phyloP scores from a whole-genome alignment of 2,329 filamentous ascomycete genomes.

The Fusarium verrucosum region DNA sequence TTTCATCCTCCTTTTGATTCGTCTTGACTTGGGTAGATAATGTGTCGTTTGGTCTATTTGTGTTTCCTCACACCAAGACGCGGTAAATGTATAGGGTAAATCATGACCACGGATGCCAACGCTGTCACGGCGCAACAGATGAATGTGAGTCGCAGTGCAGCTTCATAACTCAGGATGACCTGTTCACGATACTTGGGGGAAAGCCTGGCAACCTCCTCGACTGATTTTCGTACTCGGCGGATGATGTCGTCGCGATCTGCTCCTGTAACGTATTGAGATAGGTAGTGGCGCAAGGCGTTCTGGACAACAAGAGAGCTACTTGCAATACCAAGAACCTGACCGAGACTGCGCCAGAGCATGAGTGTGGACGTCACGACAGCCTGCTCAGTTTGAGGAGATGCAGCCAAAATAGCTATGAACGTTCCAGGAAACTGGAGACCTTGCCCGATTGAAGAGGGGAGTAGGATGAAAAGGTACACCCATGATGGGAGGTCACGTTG shows the following conservation, averaged over 20 bases:
- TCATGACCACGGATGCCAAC: slow-evolving; percentile 56
- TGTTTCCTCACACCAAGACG: slow-evolving; percentile 57
- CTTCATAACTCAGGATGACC: slow-evolving; percentile 65
- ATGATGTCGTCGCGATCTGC: slow-evolving; percentile 66
- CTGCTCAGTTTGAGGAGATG: slow-evolving; percentile 68
- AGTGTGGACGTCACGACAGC: slow-evolving; percentile 76
- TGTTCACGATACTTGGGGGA: slow-evolving; percentile 59
- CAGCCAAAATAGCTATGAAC: slow-evolving; percentile 70
- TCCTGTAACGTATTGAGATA: slow-evolving; percentile 67
- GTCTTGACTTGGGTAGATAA: background rate
- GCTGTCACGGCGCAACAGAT: slow-evolving; percentile 57
- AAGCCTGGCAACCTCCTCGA: slow-evolving; percentile 61
- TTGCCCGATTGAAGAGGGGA: slow-evolving; percentile 65
- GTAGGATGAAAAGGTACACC: slow-evolving; percentile 65
- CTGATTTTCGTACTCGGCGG: slow-evolving; percentile 60
- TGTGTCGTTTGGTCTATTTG: background rate
- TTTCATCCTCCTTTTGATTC: slow-evolving; percentile 3
- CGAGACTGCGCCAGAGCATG: slow-evolving; percentile 75
- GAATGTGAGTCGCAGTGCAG: slow-evolving; percentile 60
- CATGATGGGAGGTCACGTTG: slow-evolving; percentile 60
- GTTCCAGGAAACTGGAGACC: slow-evolving; percentile 73
- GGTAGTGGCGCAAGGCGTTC: slow-evolving; percentile 70
- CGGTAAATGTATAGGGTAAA: slow-evolving; percentile 64
- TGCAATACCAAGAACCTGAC: slow-evolving; percentile 78
- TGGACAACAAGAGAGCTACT: slow-evolving; percentile 77